Base-by-base conservation (phyloP, 768 basidiomycete genomes). In the Lepiota brunneoincarnata region DNA sequence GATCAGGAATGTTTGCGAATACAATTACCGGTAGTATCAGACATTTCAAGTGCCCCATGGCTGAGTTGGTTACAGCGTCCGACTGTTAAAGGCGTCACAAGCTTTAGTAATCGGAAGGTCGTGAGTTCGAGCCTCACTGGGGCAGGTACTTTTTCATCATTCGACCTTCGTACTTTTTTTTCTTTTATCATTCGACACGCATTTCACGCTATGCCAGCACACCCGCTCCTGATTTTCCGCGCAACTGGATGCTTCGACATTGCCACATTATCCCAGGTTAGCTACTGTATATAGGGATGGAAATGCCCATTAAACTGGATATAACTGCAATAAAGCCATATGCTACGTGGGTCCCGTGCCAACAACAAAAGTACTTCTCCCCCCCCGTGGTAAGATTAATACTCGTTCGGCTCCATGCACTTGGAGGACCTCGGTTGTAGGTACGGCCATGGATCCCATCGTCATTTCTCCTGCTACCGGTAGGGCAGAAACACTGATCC, bases 361-460 rank as follows among this genome's bases (percentile, higher is more conserved):
- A 31, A 93, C 76, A 5, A 92, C 79, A 67, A 89, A 93, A 12
- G 91, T 94, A 60, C 81, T 90, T 58, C 89, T 77, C 4, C 88
- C 88, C 3, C 88, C 88, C 51, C 91, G 79, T 0, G 95, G 95
- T 18, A 94, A 76, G 5, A 98, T 83, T 44, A 91, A 69, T 7
- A 95, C 76, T 55, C 78, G 84, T 61, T 93, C 83, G 10, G 91
- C 95, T 0, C 93, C 91, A 61, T 95, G 89, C 38, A 82, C 74
- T 59, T 97, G 91, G 63, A 92, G 86, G 0, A 89, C 86, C 67
- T 97, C 93, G 11, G 78, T 79, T 54, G 75, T 84, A 0, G 87
- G 88, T 15, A 86, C 66, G 0, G 77, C 72, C 64, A 73, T 75
- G 6, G 83, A 81, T 6, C 81, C 77, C 82, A 82, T 86, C 7